Evolutionary conservation across 2,329 filamentous ascomycete genomes (phyloP).

Genomic region (Fusarium nodosum): DNA sequence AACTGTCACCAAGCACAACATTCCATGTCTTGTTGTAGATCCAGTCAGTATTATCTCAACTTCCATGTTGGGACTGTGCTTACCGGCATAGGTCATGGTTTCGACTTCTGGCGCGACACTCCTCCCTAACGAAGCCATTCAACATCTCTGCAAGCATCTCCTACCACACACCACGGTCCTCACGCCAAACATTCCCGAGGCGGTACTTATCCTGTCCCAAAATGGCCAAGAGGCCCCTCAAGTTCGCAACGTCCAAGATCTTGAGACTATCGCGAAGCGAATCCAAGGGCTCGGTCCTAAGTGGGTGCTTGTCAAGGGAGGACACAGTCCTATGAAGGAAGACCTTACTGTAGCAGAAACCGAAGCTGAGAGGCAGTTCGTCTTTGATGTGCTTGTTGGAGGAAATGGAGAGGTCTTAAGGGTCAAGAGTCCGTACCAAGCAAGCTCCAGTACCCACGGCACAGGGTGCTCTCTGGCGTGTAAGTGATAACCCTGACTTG

Average conservation of each 20-base stretch:
- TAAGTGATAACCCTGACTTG: conserved; percentile 58
- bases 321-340: conserved; percentile 82
- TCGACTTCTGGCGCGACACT: conserved; percentile 82
- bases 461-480: conserved; percentile 95
- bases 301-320: conserved; percentile 90
- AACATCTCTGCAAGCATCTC: conserved; percentile 69
- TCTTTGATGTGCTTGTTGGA: conserved; percentile 84
- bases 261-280: conserved; percentile 76
- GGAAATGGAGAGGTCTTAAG: conserved; percentile 66
- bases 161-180: conserved; percentile 76
- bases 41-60: conserved; percentile 49
- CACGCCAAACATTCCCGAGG: conserved; percentile 84
- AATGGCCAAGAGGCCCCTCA: conserved; percentile 57
- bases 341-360: conserved; percentile 70
- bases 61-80: not conserved
- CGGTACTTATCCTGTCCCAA: conserved; percentile 72
- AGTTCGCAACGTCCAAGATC: conserved; percentile 71
- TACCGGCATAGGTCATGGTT: conserved; percentile 83
- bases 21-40: conserved; percentile 55
- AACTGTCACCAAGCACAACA: conserved; percentile 51
- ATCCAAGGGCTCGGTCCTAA: conserved; percentile 78
- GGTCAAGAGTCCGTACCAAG: conserved; percentile 78
- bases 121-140: conserved; percentile 74
- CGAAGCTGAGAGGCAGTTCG: conserved; percentile 71
- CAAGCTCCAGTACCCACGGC: conserved; percentile 88